phyloP scores from a whole-genome alignment of 495 filamentous ascomycete species.

The Talaromyces stipitatus region DNA sequence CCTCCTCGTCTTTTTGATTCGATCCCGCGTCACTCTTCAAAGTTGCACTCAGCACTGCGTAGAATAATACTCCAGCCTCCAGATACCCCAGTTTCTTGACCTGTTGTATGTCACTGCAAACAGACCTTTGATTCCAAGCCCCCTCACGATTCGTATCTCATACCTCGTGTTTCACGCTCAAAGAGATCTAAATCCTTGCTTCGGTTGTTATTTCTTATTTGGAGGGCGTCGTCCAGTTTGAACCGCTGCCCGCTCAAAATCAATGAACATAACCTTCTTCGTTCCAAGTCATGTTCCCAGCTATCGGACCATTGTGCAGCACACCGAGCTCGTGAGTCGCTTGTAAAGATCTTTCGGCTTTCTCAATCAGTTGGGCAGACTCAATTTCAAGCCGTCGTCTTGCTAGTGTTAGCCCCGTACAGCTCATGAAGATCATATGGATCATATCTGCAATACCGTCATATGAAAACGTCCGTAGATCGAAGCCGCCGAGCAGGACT shows the following conservation, averaged over 20 bases:
- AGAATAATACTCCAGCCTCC: too few relatives aligned
- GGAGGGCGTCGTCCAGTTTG: slow-evolving; percentile 8
- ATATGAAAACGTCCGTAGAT: slow-evolving; percentile 26
- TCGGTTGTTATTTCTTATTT: background rate
- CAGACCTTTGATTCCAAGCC: too few relatives aligned
- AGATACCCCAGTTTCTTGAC: too few relatives aligned
- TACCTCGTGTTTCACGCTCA: slow-evolving; percentile 3
- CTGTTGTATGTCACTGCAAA: too few relatives aligned
- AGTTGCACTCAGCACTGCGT: too few relatives aligned
- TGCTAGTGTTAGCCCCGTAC: slow-evolving; percentile 15
- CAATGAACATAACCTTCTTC: slow-evolving; percentile 16
- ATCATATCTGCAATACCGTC: slow-evolving; percentile 23
- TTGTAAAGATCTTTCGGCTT: slow-evolving; percentile 11
- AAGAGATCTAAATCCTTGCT: background rate
- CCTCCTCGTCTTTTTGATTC: too few relatives aligned
- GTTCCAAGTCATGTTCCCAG: slow-evolving; percentile 14
- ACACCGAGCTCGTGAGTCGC: slow-evolving; percentile 13
- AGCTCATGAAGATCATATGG: slow-evolving; percentile 27
- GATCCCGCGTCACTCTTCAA: too few relatives aligned
- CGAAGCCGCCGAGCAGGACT: slow-evolving; percentile 25
- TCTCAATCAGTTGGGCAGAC: slow-evolving; percentile 1
- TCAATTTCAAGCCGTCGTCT: slow-evolving; percentile 4
- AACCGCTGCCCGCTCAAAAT: slow-evolving; percentile 15
- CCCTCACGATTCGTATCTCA: slow-evolving; percentile 5
- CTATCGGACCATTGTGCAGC: slow-evolving; percentile 12